Evolutionary conservation across 2,329 filamentous ascomycete genomes (phyloP), one percentile per base, ranked within the genome.

Genomic region (Pestalotiopsis sp.): DNA sequence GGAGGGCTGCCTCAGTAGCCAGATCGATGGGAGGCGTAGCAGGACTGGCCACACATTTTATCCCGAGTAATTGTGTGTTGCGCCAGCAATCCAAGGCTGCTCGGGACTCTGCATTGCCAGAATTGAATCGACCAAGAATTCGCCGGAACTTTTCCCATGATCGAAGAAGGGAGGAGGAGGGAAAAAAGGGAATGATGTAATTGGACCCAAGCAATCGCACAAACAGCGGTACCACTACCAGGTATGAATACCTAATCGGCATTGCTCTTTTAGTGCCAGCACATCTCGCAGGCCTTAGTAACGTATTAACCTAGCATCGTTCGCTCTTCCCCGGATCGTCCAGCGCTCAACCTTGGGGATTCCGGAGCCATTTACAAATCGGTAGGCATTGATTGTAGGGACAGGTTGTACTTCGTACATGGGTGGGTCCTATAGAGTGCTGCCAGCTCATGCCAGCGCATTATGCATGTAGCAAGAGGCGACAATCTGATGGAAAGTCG

Each of bases 391-490:
- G 64, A 27, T 36, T 66, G 64, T 45, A 27, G 27, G 38, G 64
- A 41, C 36, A 23, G 39, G 52, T 49, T 66, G 64, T 45, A 66
- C 52, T 66, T 64, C 60, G 64, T 45, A 66, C 52, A 67, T 64
- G 38, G 70, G 71, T 73, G 74, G 70, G 59, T 71, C 77, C 76
- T 75, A 75, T 79, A 72, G 73, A 75, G 74, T 75, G 74, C 71
- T 76, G 75, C 75, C 77, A 79, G 72, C 77, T 77, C 77, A 79
- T 75, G 75, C 75, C 77, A 79, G 72, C 77, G 76, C 77, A 79
- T 75, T 77, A 71, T 78, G 77, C 77, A 79, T 78, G 72, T 74
- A 75, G 14, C 17, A n/a, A 75, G 71, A 64, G 73, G 71, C 73
- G 73, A 73, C 72, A 73, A 74, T 23, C n/a, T 52, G 72, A 73